Percentiles rank a stretch among this genome's conserved stretches.
Conservation (phyloP, 352 stramenopile genomes). For the Peronospora belbahrii region DNA sequence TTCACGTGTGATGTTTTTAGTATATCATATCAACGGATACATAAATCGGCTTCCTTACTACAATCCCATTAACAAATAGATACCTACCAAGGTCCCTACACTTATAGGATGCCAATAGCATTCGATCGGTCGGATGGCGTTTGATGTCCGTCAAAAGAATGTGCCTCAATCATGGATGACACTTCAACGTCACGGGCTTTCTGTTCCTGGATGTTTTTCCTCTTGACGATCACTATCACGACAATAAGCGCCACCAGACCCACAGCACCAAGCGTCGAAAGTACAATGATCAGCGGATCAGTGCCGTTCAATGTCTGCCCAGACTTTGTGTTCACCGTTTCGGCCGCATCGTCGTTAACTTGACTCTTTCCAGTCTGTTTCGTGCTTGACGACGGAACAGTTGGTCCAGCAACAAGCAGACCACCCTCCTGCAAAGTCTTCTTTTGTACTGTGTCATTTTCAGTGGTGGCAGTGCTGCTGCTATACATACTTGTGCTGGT, state of each 20-base stretch:
- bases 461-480: too few relatives aligned
- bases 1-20: too few relatives aligned
- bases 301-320: conserved; percentile 5
- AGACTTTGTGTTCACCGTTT: conserved; percentile 23
- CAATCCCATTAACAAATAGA: too few relatives aligned
- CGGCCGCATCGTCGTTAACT: conserved; percentile 8
- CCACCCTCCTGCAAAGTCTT: neutral
- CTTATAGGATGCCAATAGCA: conserved; percentile 21
- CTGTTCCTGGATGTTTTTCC: conserved; percentile 22
- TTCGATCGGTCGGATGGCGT: conserved; percentile 19
- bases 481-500: too few relatives aligned
- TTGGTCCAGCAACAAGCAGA: conserved; percentile 1
- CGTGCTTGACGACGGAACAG: conserved; percentile 3
- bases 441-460: too few relatives aligned
- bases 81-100: too few relatives aligned
- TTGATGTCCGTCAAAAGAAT: conserved; percentile 21
- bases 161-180: conserved; percentile 18
- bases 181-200: conserved; percentile 22
- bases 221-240: conserved; percentile 21
- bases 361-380: conserved; percentile 11
- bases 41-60: too few relatives aligned
- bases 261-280: conserved; percentile 17
- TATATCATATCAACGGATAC: too few relatives aligned
- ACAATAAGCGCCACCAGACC: conserved; percentile 23
- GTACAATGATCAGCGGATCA: conserved; percentile 22